These are phyloP conservation scores for Aspergillus terreus DNA, from an alignment of 2,329 filamentous ascomycete species.

Conservation along the genomic window DNA sequence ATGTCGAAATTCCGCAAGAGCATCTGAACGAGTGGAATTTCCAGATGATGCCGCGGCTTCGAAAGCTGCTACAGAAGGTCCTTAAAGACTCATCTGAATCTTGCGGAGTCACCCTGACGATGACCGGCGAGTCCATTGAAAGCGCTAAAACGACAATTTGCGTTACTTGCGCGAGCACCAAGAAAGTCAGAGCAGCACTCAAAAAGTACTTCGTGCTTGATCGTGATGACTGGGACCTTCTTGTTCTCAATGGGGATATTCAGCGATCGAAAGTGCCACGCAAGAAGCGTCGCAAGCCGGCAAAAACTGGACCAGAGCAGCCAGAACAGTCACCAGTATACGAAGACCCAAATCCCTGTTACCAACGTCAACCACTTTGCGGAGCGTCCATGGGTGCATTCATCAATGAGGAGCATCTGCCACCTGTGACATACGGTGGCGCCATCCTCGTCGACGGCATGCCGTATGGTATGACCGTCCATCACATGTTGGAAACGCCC, in stretches of 20 bases:
- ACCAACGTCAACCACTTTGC: constrained; percentile 74
- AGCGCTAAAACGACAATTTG: constrained; percentile 60
- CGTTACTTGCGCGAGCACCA: constrained; percentile 58
- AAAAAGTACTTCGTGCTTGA: constrained; percentile 57
- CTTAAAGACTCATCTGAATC: constrained; percentile 59
- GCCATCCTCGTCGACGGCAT: constrained; percentile 79
- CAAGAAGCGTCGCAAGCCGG: constrained; percentile 38
- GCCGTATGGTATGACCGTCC: constrained; percentile 90
- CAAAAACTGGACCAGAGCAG: constrained; percentile 25
- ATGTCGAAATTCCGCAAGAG: constrained; percentile 52
- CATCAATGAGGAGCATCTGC: constrained; percentile 77
- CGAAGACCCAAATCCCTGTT: constrained; percentile 61
- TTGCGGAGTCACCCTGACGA: constrained; percentile 58
- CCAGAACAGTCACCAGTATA: constrained; percentile 24
- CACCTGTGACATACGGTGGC: constrained; percentile 87
- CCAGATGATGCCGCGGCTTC: constrained; percentile 54
- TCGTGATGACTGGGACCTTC: constrained; percentile 54
- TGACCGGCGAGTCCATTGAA: constrained; percentile 56
- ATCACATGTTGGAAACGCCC: constrained; percentile 81
- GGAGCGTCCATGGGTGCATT: constrained; percentile 93
- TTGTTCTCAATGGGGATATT: constrained; percentile 58
- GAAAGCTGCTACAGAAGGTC: constrained; percentile 56
- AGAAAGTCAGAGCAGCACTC: constrained; percentile 56
- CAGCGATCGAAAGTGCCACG: constrained; percentile 51
- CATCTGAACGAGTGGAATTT: constrained; percentile 58